Base-by-base conservation (phyloP, 1,284 basidiomycete species). In the Meira miltonrushii region DNA sequence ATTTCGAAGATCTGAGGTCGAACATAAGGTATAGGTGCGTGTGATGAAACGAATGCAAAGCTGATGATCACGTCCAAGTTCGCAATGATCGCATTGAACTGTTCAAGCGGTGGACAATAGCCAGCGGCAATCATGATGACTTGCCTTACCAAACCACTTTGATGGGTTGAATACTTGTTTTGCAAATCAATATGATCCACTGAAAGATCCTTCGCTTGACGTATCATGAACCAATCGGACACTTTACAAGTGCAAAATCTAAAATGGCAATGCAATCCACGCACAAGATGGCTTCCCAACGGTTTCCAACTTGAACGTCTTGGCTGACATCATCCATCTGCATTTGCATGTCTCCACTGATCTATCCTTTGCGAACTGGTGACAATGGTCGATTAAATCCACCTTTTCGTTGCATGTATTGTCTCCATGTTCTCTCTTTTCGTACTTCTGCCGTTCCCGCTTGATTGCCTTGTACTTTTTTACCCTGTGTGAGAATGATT, bases 401-500 rank as follows among this genome's bases (percentile, higher is more conserved):
- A 5, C 55, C 55, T 50, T 51, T 37, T 17, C 55, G 15, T 75
- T 93, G 93, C 90, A 93, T 93, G 78, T 93, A 93, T 80, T 96
- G 93, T 66, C 93, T 83, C 92, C 93, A 96, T 28, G 91, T 94
- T 57, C 93, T 83, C 65, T 87, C 85, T 80, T 92, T 91, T 83
- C 93, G 93, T 69, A 95, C 81, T 57, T 87, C 80, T 1, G 84
- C 85, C 1, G 68, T 75, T 38, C 92, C 80, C 0, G 74, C 72
- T 38, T 80, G 77, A 40, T 74, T 71, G 23, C 68, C 67, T 65
- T 87, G 85, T 78, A 92, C 88, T 66, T 93, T 92, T 23, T 88
- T 90, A 60, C 75, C 67, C 41, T 46, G 38, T 58, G 39, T 6
- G 15, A n/a, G 50, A n/a, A 39, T 17, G 37, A 41, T n/a, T 19